Base-by-base conservation (phyloP, 257 asterid genomes). In the Solanum pimpinellifolium region DNA sequence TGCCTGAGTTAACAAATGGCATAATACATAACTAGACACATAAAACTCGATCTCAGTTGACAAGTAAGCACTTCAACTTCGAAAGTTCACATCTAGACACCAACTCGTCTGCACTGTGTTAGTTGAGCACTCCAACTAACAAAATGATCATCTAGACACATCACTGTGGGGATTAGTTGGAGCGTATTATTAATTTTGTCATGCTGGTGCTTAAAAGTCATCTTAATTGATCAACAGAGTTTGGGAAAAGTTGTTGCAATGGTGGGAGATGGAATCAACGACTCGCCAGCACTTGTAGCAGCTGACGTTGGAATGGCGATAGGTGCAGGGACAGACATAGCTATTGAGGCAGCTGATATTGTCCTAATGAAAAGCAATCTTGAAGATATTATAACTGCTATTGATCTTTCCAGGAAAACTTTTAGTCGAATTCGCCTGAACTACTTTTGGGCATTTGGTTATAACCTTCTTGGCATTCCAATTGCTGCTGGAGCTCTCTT, bases 231-330 rank as follows among this genome's bases (percentile, higher is more conserved):
- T 80, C 29, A 47, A 29, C 85, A 80, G 85, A 80, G 20, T 8
- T 85, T 39, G n/a, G 90, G 92, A n/a, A 85, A 83, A 23, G 81
- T 73, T 12, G 90, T 90, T 56, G 92, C 92, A 18, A 90, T 89
- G 91, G 91, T 90, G 35, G 91, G 92, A 29, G 92, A 90, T 20
- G 91, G 92, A 60, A 90, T 90, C 84, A 90, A 90, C 39, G 92
- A 90, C 72, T 86, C 92, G 0, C 92, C 91, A 23, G 91, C 92
- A 6, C 90, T 90, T 1, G 91, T 87, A 46, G 92, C 92, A 20
- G 92, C 92, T 0, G 91, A 90, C 2, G 88, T 87, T 21, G 91
- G 92, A 65, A 89, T 90, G 88, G 92, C 92, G 8, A 89, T 90
- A 12, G 91, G 92, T 4, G 92, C 88, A 9, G 92, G 91, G 42